Evolutionary conservation across 352 stramenopile species (phyloP).

Genomic region (Halophytophthora batemanensis): DNA sequence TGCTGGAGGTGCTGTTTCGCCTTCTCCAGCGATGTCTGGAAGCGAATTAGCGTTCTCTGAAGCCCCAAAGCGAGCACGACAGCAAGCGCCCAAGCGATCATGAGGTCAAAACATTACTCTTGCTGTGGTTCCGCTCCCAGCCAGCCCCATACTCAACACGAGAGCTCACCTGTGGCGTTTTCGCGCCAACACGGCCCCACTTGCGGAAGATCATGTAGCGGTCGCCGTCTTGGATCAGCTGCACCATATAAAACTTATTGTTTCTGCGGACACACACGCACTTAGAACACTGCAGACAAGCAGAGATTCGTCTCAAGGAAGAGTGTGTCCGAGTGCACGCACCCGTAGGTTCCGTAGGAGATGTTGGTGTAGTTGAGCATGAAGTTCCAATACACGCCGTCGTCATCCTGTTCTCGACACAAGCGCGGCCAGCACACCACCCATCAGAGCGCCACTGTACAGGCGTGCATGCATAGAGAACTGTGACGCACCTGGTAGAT

Average conservation of each 20-base stretch:
- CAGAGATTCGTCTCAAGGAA: not conserved
- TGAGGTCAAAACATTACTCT: no score
- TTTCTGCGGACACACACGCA: constrained; percentile 26
- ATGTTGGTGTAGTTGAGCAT: constrained; percentile 53
- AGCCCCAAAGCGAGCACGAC: constrained; percentile 8
- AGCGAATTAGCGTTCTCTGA: constrained; percentile 29
- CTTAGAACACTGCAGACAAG: constrained; percentile 1
- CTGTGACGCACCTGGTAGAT: constrained; percentile 23
- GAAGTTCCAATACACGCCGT: constrained; percentile 36
- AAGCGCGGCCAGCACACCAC: no score
- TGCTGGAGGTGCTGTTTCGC: constrained; percentile 44
- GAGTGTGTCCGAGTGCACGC: not conserved
- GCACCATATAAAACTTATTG: constrained; percentile 79
- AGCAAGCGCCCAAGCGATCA: no score
- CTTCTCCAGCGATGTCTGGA: constrained; percentile 42
- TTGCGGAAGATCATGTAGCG: constrained; percentile 58
- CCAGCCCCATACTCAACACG: no score
- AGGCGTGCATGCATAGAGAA: no score
- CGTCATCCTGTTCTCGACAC: constrained; percentile 20
- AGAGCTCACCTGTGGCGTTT: constrained; percentile 44
- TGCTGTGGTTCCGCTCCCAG: no score
- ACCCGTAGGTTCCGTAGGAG: constrained; percentile 36
- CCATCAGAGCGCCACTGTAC: no score
- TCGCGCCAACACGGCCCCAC: constrained; percentile 63
- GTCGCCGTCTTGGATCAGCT: constrained; percentile 47